Base-by-base conservation (phyloP, 2,329 filamentous ascomycete species). In the Fusarium sp. region DNA sequence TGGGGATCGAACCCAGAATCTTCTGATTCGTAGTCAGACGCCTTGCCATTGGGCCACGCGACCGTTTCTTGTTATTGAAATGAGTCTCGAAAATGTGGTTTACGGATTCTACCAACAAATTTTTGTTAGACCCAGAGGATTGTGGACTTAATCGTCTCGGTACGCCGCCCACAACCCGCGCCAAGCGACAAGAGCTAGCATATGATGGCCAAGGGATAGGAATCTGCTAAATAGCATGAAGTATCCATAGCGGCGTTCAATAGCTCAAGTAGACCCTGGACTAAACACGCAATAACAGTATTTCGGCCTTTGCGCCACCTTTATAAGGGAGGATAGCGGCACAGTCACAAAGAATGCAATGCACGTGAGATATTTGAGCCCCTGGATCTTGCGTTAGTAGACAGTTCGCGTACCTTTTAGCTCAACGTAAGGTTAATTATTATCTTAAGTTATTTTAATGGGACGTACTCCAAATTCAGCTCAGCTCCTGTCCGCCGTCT, bases 11-110 rank as follows among this genome's bases (percentile, higher is more conserved):
- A 76, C 74, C 74, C 70, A 73, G 65, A 73, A 76, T 76, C 74
- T 76, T 73, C 74, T 76, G 74, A 76, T 76, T 76, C 74, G 74
- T 76, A 76, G 74, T 74, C 74, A 76, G 74, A 76, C 72, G 74
- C 74, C 72, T 75, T 75, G 72, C 74, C 73, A 74, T 72, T 72
- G 68, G 69, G 68, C 69, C 68, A 71, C 69, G 62, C 66, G 67
- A 70, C 67, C 67, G 58, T 0, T 33, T 67, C 25, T 68, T 18
- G 27, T 49, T 67, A 12, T 38, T 68, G 20, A 54, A 18, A 38
- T 35, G 4, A 1, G 0, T 4, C 7, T 4, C 14, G 0, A 8
- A 41, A 47, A 35, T 3, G 12, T 27, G 4, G 2, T 13, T n/a
- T 67, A 67, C 8, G 5, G 29, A 66, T 41, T 36, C 29, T 36